Base-by-base conservation (phyloP, 306 rosid species). In the Herpetospermum pedunculosum region DNA sequence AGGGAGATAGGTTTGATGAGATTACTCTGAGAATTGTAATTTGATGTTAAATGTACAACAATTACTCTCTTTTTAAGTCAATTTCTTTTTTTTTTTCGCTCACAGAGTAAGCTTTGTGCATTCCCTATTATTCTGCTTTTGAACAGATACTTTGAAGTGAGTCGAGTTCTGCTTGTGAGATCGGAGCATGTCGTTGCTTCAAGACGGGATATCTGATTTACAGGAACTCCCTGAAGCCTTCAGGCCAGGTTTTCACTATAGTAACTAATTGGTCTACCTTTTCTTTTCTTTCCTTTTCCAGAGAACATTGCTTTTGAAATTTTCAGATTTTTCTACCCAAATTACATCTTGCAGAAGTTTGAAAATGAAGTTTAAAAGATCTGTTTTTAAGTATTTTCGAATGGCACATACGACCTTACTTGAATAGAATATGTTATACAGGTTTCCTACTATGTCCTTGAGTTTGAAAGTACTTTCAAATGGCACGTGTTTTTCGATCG, bases 41-140 rank as follows among this genome's bases (percentile, higher is more conserved):
- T 49, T 70, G 26, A 58, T 70, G 28, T 70, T 70, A 26, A 37
- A 44, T 69, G 73, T 69, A 69, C 73, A 69, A 46, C 55, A 69
- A 46, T 23, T 44, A 48, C 21, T 41, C 53, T 14, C 73, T 15
- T 6, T 12, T 43, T 28, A 18, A 46, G 57, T 70, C 23, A 5
- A 29, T 47, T 70, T 70, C 41, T 16, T 4, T 46, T 6, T 46
- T 6, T 46, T 43, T 68, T 12, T 54, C 6, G 23, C 46, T 63
- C 47, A 63, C 70, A 9, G 47, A 18, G 15, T 63, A 35, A 41
- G 53, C 74, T 44, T 28, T 47, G 58, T 46, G 38, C 38, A 29
- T 47, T 14, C 38, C 25, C 73, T 25, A 12, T 46, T 46, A 44
- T 47, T 46, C 38, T 70, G 57, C 58, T 70, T 44, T 44, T 69